Base-by-base conservation (phyloP, 2,329 filamentous ascomycete species). In the Pseudogymnoascus sp. region DNA sequence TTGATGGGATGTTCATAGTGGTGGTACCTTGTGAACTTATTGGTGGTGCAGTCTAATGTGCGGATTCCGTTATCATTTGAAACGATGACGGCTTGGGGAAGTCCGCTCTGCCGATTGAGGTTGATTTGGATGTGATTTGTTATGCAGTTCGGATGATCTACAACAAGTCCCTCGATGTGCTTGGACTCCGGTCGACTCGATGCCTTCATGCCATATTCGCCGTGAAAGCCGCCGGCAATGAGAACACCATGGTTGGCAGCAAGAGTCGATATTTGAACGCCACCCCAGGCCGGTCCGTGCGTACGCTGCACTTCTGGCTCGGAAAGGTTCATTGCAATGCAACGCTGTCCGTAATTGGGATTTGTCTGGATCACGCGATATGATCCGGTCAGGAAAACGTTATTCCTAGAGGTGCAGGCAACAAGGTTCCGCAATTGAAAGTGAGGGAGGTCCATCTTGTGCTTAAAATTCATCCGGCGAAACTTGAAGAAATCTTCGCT, bases 341-440 rank as follows among this genome's bases (percentile, higher is more conserved):
- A 38, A 38, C 38, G 58, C 28, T 61, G 33, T 41, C 61, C n/a
- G 59, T 60, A 25, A 58, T 65, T 43, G 8, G 81, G 79, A 69
- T 87, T 82, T 65, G 83, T 76, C 61, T 81, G 76, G 43, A 80
- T 75, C 16, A 88, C 76, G 12, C 78, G 77, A 59, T 75, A 76
- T 41, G 72, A 70, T 37, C 79, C 78, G 2, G 84, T 80, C 67
- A 87, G 88, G 69, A 83, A 88, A 7, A 79, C 77, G 43, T 81
- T 80, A 5, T 80, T 81, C 33, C 80, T 77, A 7, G 82, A 83
- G 4, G 82, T 78, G 68, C 81, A 81, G 2, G 83, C 83, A 18
- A 89, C 74, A 14, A 87, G 76, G 67, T 86, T 87, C 45, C 86
- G 83, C 11, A 88, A 76, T 69, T 89, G 86, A 65, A 88, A 88